Conservation (phyloP, 2,329 filamentous ascomycete genomes). For the Aspergillus sp. region DNA sequence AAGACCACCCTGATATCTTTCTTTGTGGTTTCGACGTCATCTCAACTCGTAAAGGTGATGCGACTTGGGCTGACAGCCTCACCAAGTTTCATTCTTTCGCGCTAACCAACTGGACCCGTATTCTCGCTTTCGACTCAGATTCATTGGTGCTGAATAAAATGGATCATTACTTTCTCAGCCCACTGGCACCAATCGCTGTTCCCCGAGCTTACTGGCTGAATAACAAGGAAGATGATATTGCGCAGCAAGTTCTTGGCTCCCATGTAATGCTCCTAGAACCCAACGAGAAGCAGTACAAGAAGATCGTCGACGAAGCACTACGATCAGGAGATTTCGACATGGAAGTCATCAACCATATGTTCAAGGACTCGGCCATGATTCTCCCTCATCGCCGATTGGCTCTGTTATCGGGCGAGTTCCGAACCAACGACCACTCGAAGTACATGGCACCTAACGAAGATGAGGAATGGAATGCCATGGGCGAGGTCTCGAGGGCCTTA, state of each 20-base stretch:
- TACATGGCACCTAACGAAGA: conserved; percentile 54
- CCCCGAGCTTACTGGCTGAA: conserved; percentile 5
- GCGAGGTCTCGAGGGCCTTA: conserved; percentile 50
- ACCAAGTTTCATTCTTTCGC: not conserved
- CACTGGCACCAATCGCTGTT: conserved; percentile 1
- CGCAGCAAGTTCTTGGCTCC: not conserved
- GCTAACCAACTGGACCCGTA: not conserved
- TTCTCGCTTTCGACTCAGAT: not conserved
- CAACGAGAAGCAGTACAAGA: not conserved
- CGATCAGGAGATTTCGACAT: not conserved
- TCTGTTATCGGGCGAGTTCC: conserved; percentile 9
- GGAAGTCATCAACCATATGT: conserved; percentile 5
- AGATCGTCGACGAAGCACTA: not conserved
- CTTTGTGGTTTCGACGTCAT: too few relatives aligned
- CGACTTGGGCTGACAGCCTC: not conserved
- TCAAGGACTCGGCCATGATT: not conserved
- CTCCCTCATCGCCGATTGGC: conserved; percentile 4
- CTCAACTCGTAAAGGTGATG: not conserved
- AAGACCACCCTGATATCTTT: too few relatives aligned
- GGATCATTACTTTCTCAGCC: conserved; percentile 4
- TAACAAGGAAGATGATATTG: too few relatives aligned
- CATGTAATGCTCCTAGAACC: conserved; percentile 10
- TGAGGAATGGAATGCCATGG: conserved; percentile 56
- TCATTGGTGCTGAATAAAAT: not conserved
- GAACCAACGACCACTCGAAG: conserved; percentile 43